Evolutionary conservation across 305 asterid species (phyloP).

Genomic region (Solanum chacoense): DNA sequence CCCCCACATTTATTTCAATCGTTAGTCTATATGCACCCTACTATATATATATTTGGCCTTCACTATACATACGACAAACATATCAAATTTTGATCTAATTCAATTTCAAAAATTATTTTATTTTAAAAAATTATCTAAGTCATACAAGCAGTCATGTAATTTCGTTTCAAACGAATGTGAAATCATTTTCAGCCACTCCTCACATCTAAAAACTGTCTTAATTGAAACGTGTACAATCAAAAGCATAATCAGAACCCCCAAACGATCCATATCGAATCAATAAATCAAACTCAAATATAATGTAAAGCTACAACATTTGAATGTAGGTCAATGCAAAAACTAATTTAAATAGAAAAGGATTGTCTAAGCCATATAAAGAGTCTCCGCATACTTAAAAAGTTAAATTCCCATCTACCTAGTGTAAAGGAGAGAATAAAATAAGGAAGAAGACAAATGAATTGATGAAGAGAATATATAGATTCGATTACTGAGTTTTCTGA

Average conservation of each 20-base stretch:
- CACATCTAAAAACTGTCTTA: background rate
- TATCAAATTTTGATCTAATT: background rate
- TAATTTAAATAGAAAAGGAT: background rate
- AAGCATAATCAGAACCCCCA: background rate
- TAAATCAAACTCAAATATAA: background rate
- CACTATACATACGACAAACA: background rate
- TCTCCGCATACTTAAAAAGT: accelerated
- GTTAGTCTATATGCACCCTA: background rate
- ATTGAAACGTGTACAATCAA: background rate
- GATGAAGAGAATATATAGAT: constrained; percentile 3
- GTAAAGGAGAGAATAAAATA: background rate
- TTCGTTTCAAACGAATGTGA: background rate
- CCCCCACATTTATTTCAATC: background rate
- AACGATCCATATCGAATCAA: background rate
- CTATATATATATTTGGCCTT: background rate
- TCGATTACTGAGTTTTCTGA: background rate
- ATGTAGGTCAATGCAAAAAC: background rate
- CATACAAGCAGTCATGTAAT: background rate
- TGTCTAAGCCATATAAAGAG: background rate
- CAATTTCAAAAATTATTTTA: background rate
- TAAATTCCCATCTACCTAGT: background rate
- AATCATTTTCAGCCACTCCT: background rate
- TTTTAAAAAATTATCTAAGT: background rate
- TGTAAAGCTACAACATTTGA: background rate
- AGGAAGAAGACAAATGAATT: background rate